Base-by-base conservation (phyloP, 805 yeast species). In the Teunomyces funiuensis region DNA sequence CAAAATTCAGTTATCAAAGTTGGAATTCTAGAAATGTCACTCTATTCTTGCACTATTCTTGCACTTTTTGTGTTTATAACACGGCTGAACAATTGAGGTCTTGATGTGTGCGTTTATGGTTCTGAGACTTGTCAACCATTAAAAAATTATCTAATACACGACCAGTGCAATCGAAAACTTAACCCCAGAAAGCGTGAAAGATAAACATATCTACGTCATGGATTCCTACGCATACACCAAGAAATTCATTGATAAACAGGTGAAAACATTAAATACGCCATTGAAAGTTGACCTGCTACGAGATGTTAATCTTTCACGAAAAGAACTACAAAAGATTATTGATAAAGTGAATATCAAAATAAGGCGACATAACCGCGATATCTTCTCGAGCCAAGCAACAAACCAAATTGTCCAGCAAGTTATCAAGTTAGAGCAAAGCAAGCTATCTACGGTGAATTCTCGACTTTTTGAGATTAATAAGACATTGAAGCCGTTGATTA, bases 351-450 rank as follows among this genome's bases (percentile, higher is more conserved):
- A 60, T 39, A 41, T 45, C 14, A 45, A 41, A 33, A 45, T 61
- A 17, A 52, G 54, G 34, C 44, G 69, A 10, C 66, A 63, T 45
- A 59, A 61, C 40, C 44, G 58, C 16, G 52, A 47, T 37, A 39
- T 51, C 29, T 66, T 60, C 52, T 45, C 52, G 19, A 42, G 53
- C 23, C 69, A 68, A 43, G 57, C 63, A n/a, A 52, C 58, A 4
- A 58, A 60, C 42, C 73, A 66, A 39, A 60, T 69, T 1, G 61
- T 60, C 15, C 69, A 60, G 44, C 74, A 69, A 44, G 50, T 69
- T 11, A 28, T 61, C 7, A 63, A 65, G 47, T 45, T 55, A 33
- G 74, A 69, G 41, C 51, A 53, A 26, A 53, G 57, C 19, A 60
- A 63, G 38, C 26, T 67, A 10, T 39, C 47, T 14, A 36, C 48